These are phyloP conservation scores for Pseudonitzschia multistriata DNA, from an alignment of 108 stramenopile species.

Conservation along the genomic window DNA sequence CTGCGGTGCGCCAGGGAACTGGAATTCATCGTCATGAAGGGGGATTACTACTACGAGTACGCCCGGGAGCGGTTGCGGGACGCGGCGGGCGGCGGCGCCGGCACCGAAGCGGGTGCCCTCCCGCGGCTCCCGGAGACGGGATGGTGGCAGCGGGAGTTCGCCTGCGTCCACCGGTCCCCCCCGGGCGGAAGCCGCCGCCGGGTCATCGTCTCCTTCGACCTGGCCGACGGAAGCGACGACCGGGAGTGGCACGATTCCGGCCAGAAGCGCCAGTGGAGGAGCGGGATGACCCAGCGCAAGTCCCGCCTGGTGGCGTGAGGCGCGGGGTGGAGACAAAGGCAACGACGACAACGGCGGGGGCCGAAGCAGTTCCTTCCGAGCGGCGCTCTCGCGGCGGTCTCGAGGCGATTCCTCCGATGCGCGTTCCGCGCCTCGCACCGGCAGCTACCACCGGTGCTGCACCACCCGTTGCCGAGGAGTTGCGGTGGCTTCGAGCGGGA, in stretches of 20 bases:
- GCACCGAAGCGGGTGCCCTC: too few relatives aligned
- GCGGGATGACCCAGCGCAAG: constrained; percentile 58
- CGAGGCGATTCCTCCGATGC: too few relatives aligned
- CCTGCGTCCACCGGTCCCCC: constrained; percentile 68
- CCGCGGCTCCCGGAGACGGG: neutral
- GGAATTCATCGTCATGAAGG: constrained; percentile 73
- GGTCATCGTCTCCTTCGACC: constrained; percentile 58
- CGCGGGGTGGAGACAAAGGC: too few relatives aligned
- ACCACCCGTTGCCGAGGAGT: too few relatives aligned
- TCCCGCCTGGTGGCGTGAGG: constrained; percentile 36
- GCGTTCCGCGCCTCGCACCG: too few relatives aligned
- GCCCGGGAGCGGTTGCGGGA: constrained; percentile 16
- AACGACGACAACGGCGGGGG: too few relatives aligned
- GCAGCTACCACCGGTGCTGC: too few relatives aligned
- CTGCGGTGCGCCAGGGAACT: constrained; percentile 41
- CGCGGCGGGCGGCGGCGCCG: too few relatives aligned
- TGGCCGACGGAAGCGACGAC: constrained; percentile 61
- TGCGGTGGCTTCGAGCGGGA: too few relatives aligned
- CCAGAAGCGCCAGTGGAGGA: constrained; percentile 45
- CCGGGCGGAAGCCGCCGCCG: constrained; percentile 36
- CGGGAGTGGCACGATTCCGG: constrained; percentile 57
- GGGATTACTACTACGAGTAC: constrained; percentile 48
- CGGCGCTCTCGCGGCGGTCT: too few relatives aligned
- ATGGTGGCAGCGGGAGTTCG: constrained; percentile 47
- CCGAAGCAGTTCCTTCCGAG: too few relatives aligned